A percentile compares a stretch with the other conserved stretches of the same genome.
Conservation (phyloP, 345 rosid species). For the Ceriops tagal region DNA sequence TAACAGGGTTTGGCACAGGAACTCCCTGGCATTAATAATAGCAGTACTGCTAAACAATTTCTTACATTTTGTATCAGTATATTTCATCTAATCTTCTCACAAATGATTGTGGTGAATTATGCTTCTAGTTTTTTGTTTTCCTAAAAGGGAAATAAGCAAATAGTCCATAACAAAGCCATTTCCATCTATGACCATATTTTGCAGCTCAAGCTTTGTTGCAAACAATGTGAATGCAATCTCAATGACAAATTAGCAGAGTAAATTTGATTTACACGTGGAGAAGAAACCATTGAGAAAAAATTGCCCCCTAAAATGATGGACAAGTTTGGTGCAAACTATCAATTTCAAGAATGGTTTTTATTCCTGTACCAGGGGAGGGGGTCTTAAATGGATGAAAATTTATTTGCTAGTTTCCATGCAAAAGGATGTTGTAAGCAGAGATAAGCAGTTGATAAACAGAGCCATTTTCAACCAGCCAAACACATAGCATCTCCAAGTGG, state of each 20-base stretch:
- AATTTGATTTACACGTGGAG: neutral
- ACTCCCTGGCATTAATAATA: too few relatives aligned
- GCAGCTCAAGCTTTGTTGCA: neutral
- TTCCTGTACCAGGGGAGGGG: too few relatives aligned
- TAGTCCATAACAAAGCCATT: neutral
- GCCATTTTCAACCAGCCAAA: neutral
- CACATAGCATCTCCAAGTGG: too few relatives aligned
- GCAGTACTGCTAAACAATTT: too few relatives aligned
- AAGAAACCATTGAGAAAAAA: neutral
- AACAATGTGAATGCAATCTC: too few relatives aligned
- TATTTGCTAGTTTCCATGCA: neutral
- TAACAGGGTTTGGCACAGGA: too few relatives aligned
- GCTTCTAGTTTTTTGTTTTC: neutral
- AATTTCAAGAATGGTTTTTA: neutral
- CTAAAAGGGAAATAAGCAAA: neutral
- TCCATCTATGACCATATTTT: neutral
- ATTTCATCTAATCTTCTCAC: too few relatives aligned
- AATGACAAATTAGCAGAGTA: too few relatives aligned
- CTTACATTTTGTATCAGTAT: too few relatives aligned
- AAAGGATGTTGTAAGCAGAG: neutral
- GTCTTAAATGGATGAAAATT: neutral
- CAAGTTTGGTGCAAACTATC: neutral
- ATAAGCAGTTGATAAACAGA: neutral
- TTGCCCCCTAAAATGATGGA: neutral
- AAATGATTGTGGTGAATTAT: too few relatives aligned